A percentile compares a stretch with the other conserved stretches of the same genome.
phyloP scores from a whole-genome alignment of 805 yeast species.

The Cyberlindnera mrakii region DNA sequence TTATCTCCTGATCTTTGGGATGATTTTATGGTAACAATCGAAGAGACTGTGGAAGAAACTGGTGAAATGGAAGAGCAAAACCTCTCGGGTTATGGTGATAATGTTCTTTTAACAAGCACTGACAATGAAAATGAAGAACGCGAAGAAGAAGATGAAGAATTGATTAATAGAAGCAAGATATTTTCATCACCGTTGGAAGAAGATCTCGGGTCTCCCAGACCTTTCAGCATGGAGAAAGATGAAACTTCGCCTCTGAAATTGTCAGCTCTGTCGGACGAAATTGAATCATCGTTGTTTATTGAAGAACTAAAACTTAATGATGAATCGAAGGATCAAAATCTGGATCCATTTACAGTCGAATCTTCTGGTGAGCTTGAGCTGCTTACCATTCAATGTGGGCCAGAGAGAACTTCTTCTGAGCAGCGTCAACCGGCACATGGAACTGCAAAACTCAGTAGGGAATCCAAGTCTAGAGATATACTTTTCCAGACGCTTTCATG shows the following conservation, averaged over 20 bases:
- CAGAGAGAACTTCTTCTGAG: not conserved
- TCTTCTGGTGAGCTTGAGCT: constrained; percentile 9
- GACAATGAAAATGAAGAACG: not conserved
- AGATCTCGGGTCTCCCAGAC: too few relatives aligned
- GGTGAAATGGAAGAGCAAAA: not conserved
- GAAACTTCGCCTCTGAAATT: constrained; percentile 1
- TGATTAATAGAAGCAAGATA: too few relatives aligned
- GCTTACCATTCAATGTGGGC: not conserved
- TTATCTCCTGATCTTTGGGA: not conserved
- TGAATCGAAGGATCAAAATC: not conserved
- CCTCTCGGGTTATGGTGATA: too few relatives aligned
- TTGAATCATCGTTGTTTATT: constrained; percentile 1
- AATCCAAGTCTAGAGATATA: too few relatives aligned
- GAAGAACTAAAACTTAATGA: not conserved
- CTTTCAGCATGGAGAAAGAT: too few relatives aligned
- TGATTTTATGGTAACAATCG: not conserved
- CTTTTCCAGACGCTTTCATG: too few relatives aligned
- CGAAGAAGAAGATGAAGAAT: too few relatives aligned
- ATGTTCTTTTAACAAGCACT: too few relatives aligned
- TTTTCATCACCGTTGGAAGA: too few relatives aligned
- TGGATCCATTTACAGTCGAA: constrained; percentile 13
- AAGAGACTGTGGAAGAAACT: not conserved
- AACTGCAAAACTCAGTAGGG: not conserved
- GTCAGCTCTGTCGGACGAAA: constrained; percentile 15
- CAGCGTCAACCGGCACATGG: constrained; percentile 1